phyloP scores from a whole-genome alignment of 1,139 yeast species.

The Scheffersomyces quercinus region DNA sequence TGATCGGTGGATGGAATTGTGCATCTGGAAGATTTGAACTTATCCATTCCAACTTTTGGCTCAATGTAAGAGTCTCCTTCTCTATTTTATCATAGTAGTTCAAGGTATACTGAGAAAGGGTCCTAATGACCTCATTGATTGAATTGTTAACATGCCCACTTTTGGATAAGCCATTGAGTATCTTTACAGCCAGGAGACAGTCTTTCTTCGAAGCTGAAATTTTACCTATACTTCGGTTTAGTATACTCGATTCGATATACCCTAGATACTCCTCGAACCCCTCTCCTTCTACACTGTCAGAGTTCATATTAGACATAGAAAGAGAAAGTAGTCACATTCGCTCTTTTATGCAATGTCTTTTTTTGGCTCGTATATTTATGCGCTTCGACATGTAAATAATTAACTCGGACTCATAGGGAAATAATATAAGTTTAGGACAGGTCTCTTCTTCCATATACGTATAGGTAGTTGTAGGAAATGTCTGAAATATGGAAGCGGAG shows the following conservation, averaged over 20 bases:
- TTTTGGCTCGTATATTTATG: no score
- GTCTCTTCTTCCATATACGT: no score
- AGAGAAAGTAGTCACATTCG: no score
- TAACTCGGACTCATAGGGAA: no score
- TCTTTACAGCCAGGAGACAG: not conserved
- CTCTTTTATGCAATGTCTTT: no score
- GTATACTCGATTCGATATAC: not conserved
- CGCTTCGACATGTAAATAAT: no score
- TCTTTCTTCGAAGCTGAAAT: not conserved
- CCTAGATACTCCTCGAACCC: no score
- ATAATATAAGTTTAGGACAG: no score
- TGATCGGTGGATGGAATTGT: slow-evolving; percentile 37
- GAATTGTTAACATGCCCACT: not conserved
- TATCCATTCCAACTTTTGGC: not conserved
- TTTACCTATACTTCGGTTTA: not conserved
- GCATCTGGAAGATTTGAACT: not conserved
- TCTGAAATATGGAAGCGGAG: no score
- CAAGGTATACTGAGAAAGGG: not conserved
- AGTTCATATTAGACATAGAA: no score
- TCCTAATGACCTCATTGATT: not conserved
- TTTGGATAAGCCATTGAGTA: not conserved
- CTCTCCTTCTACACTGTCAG: no score
- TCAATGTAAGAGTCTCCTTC: not conserved
- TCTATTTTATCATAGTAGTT: not conserved
- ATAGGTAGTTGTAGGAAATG: no score